Conservation (phyloP, 805 yeast genomes). For the Wickerhamomyces tratensis region DNA sequence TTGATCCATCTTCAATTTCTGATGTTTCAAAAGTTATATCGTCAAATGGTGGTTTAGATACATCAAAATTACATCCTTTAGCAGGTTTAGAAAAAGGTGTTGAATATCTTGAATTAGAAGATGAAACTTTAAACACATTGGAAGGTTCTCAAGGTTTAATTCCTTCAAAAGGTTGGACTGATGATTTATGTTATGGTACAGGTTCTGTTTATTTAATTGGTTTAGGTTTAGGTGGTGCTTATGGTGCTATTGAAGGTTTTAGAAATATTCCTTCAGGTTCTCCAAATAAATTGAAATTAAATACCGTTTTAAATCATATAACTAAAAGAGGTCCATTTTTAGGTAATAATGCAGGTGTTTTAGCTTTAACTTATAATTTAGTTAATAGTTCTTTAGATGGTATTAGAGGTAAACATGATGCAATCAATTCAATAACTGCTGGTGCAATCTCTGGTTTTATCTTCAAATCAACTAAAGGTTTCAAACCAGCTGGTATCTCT, state of each 20-base stretch:
- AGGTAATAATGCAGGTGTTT: slow-evolving; percentile 92
- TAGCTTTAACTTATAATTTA: slow-evolving; percentile 83
- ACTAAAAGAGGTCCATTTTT: slow-evolving; percentile 94
- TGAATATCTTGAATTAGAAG: slow-evolving; percentile 85
- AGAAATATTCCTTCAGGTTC: slow-evolving; percentile 65
- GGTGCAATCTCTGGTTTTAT: slow-evolving; percentile 92
- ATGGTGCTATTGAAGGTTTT: slow-evolving; percentile 83
- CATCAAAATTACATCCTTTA: slow-evolving; percentile 75
- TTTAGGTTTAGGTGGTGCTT: slow-evolving; percentile 81
- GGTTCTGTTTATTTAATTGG: slow-evolving; percentile 89
- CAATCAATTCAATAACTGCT: slow-evolving; percentile 70
- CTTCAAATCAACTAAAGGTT: slow-evolving; percentile 77
- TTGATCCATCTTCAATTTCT: slow-evolving; percentile 54
- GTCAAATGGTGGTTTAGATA: slow-evolving; percentile 54
- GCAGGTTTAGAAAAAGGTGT: slow-evolving; percentile 88
- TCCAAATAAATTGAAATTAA: slow-evolving; percentile 73
- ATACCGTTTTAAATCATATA: slow-evolving; percentile 83
- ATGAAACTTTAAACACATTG: slow-evolving; percentile 61
- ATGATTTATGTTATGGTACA: slow-evolving; percentile 95
- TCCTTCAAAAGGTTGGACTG: slow-evolving; percentile 97
- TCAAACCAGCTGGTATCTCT: slow-evolving; percentile 81
- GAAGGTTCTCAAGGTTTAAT: slow-evolving; percentile 87
- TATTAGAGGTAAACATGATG: slow-evolving; percentile 84
- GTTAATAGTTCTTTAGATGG: slow-evolving; percentile 73
- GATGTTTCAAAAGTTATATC: slow-evolving; percentile 56